These are phyloP conservation scores for Inga leiocalycina DNA, from an alignment of 306 rosid genomes.

Conservation along the genomic window DNA sequence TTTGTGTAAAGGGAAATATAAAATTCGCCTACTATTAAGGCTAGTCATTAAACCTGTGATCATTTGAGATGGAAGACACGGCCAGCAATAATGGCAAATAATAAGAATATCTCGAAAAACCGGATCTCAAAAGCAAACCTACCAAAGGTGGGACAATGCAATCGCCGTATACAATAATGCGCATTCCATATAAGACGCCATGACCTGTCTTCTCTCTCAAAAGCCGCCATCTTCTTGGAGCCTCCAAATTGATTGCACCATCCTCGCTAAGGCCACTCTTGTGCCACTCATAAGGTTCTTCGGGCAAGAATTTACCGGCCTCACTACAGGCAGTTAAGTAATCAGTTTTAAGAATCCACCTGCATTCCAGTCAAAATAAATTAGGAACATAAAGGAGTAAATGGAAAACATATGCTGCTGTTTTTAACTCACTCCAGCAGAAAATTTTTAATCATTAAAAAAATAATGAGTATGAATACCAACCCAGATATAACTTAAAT, in stretches of 20 bases:
- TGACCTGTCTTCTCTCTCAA: slow-evolving; percentile 84
- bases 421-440: background rate
- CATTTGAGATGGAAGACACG: slow-evolving; percentile 13
- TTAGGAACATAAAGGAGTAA: background rate
- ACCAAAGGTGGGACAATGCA: slow-evolving; percentile 91
- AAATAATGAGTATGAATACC: background rate
- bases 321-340: slow-evolving; percentile 70
- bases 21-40: slow-evolving; percentile 22
- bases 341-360: slow-evolving; percentile 95
- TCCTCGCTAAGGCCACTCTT: slow-evolving; percentile 76
- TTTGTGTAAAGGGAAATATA: background rate
- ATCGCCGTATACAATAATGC: slow-evolving; percentile 73
- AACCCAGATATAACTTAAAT: background rate
- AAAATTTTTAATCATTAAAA: background rate
- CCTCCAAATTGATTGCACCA: slow-evolving; percentile 87
- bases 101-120: background rate
- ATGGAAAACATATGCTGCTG: background rate
- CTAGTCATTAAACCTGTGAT: background rate
- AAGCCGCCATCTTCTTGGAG: slow-evolving; percentile 95
- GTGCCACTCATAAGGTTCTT: slow-evolving; percentile 94
- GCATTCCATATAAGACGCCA: slow-evolving; percentile 85
- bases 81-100: slow-evolving; percentile 11
- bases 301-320: slow-evolving; percentile 67
- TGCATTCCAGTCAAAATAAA: slow-evolving; percentile 43
- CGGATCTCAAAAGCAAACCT: slow-evolving; percentile 31